A percentile compares a stretch with the other conserved stretches of the same genome.
These are phyloP conservation scores for Aphanomyces invadans DNA, from an alignment of 352 stramenopile genomes.

Conservation along the genomic window DNA sequence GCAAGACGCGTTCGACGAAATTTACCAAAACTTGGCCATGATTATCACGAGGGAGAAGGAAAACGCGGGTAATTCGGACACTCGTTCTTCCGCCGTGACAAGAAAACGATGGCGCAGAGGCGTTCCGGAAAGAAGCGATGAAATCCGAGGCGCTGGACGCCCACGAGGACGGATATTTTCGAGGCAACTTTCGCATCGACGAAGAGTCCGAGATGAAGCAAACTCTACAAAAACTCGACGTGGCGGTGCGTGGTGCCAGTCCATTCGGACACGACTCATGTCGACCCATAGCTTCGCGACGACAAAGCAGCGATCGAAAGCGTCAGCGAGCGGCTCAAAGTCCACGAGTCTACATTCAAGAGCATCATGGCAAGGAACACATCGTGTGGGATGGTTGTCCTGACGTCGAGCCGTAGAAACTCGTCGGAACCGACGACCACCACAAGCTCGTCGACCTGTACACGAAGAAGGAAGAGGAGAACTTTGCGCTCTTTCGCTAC, in stretches of 20 bases:
- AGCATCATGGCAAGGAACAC: constrained; percentile 15
- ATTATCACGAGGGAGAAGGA: constrained; percentile 72
- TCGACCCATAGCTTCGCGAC: constrained; percentile 40
- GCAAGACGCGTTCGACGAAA: constrained; percentile 64
- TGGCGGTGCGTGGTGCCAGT: constrained; percentile 42
- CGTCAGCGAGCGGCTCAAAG: constrained; percentile 62
- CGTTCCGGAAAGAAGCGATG: constrained; percentile 71
- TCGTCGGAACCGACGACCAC: constrained; percentile 59
- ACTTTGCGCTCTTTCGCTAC: constrained; percentile 73
- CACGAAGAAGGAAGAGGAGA: constrained; percentile 66
- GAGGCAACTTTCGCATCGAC: constrained; percentile 66
- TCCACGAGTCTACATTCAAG: constrained; percentile 60
- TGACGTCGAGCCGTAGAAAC: too few species aligned
- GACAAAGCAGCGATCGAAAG: constrained; percentile 61
- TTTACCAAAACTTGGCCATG: constrained; percentile 56
- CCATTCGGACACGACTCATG: too few species aligned
- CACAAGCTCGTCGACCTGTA: constrained; percentile 53
- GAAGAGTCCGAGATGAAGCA: constrained; percentile 69
- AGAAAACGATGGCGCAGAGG: constrained; percentile 27
- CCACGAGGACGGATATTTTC: constrained; percentile 50
- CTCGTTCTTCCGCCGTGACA: too few species aligned
- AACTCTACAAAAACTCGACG: constrained; percentile 51
- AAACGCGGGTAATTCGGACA: constrained; percentile 29
- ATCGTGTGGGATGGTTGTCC: too few species aligned
- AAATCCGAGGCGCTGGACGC: constrained; percentile 62